Base-by-base conservation (phyloP, 345 rosid species). In the Citrus glauca region DNA sequence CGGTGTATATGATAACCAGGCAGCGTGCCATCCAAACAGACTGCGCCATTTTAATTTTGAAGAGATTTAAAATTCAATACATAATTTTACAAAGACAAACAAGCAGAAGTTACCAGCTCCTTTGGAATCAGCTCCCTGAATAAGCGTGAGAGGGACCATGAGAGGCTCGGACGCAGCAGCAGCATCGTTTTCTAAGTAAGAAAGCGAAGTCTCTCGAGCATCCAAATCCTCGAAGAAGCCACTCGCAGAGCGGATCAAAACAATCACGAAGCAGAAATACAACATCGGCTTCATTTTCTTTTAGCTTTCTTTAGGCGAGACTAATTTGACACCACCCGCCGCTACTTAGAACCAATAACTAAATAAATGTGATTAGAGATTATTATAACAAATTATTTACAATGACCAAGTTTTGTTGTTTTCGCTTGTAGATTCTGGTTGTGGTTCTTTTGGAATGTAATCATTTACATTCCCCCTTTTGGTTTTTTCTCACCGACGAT, bases 1-100 rank as follows among this genome's bases (percentile, higher is more conserved):
- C 70, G 85, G 77, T 93, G 89, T 65, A 91, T 38, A 88, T 94
- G 98, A 81, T 94, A 94, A 72, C 95, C 98, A 55, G 98, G 98
- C 70, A 85, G 69, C 55, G 97, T 91, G 73, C 98, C 97, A 87
- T 94, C 98, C 81, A 93, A 76, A 59, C 98, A 94, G 40, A 94
- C 98, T 93, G 88, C 80, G 61, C 22, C 77, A 60, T 64, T 40
- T 40, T 73, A 55, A 53, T 53, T 1, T 53, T 4, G 19, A 53
- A 60, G 11, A 30, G 1, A 13, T 9, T 9, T 38, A 71, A 35
- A 28, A 40, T 61, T 24, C 67, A 69, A 53, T 9, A n/a, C 5
- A 53, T 53, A 53, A 53, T 53, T 16, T 50, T 53, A 45, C 17
- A 3, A 45, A 16, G 4, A 13, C 3, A 13, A 45, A 3, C 50